These are phyloP conservation scores for Kodamaea hsintzibuensis DNA, from an alignment of 805 yeast species.

Conservation along the genomic window DNA sequence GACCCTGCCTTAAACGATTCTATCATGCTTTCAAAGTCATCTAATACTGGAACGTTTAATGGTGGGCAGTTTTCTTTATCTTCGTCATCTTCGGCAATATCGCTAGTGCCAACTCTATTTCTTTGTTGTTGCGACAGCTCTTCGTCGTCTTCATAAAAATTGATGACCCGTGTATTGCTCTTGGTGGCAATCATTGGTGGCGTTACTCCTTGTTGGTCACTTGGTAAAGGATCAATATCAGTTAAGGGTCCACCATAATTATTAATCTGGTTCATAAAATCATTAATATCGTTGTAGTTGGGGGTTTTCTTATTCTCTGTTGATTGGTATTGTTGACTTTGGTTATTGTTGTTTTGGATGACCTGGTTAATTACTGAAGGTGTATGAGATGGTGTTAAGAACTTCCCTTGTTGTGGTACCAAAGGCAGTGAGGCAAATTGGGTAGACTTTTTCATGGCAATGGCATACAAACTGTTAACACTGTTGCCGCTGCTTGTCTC, in stretches of 20 bases:
- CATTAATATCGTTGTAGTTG: slow-evolving; percentile 38
- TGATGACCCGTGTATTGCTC: slow-evolving; percentile 53
- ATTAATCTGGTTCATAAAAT: slow-evolving; percentile 41
- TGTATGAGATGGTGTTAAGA: slow-evolving; percentile 42
- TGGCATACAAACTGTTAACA: slow-evolving; percentile 12
- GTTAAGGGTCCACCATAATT: slow-evolving; percentile 47
- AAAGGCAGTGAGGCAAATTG: slow-evolving; percentile 32
- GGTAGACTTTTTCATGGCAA: slow-evolving; percentile 16
- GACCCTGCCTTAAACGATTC: slow-evolving; percentile 20
- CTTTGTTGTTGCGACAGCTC: neutral
- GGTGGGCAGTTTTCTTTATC: slow-evolving; percentile 32
- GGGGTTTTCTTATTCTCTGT: slow-evolving; percentile 17
- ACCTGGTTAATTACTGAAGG: slow-evolving; percentile 40
- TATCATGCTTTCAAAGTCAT: slow-evolving; percentile 27
- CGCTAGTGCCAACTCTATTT: slow-evolving; percentile 1
- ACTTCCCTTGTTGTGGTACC: slow-evolving; percentile 25
- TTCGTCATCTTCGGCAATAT: slow-evolving; percentile 22
- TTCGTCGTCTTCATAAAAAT: slow-evolving; percentile 37
- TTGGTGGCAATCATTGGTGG: slow-evolving; percentile 57
- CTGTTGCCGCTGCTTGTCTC: slow-evolving; percentile 13
- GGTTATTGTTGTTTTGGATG: slow-evolving; percentile 26
- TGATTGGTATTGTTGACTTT: neutral
- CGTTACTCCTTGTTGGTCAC: slow-evolving; percentile 34
- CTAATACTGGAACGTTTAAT: slow-evolving; percentile 10
- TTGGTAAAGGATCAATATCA: slow-evolving; percentile 44